A percentile compares a stretch with the other conserved stretches of the same genome.
Conservation (phyloP, 106 monocot genomes). For the Apostasia shenzhenica region DNA sequence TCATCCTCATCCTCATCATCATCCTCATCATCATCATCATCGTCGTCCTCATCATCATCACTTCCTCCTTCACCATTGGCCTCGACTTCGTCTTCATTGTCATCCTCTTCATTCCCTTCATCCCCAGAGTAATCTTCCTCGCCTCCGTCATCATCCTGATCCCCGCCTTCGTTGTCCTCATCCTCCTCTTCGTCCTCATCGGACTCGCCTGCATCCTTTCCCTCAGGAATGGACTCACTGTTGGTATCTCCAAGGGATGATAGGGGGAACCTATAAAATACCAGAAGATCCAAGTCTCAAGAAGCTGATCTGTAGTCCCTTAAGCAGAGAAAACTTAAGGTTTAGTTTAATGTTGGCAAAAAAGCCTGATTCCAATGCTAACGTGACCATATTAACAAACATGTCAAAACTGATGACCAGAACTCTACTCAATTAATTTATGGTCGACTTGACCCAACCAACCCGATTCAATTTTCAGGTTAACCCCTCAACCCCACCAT, state of each 20-base stretch:
- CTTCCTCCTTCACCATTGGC: constrained; percentile 1
- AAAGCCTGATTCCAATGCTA: too few species aligned
- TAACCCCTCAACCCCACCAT: too few species aligned
- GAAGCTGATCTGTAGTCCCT: too few species aligned
- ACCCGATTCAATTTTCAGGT: too few species aligned
- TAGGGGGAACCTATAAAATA: constrained; percentile 3
- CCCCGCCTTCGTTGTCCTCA: constrained; percentile 4
- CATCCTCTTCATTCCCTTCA: constrained; percentile 3
- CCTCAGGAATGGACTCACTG: not conserved
- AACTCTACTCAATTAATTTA: too few species aligned
- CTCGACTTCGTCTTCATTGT: constrained; percentile 3
- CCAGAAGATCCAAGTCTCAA: too few species aligned
- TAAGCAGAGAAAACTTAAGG: too few species aligned
- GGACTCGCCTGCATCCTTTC: constrained; percentile 6
- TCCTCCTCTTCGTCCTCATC: constrained; percentile 7
- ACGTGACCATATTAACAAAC: too few species aligned
- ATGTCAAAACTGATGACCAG: too few species aligned
- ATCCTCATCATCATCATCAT: constrained; percentile 1
- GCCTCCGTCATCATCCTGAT: constrained; percentile 4
- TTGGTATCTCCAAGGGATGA: not conserved
- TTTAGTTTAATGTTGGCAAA: too few species aligned
- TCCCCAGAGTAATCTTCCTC: constrained; percentile 6
- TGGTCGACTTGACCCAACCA: too few species aligned
- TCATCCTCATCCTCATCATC: constrained; percentile 5
- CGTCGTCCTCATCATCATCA: not conserved